Conservation (phyloP, 495 filamentous ascomycete species). For the Xylaria acuta region DNA sequence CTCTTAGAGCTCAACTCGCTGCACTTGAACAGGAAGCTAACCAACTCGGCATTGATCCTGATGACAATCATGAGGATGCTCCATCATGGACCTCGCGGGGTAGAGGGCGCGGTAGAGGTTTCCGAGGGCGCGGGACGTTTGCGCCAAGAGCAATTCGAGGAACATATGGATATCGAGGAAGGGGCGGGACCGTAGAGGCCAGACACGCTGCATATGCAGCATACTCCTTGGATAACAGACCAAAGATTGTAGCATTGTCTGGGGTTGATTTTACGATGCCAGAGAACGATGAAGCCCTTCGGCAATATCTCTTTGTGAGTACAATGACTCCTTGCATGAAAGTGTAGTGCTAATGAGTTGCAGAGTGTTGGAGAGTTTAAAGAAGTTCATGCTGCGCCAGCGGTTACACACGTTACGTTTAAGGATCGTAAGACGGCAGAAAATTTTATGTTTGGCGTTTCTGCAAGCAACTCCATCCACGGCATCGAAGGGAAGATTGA, state of each 20-base stretch:
- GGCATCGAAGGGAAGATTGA: constrained; percentile 76
- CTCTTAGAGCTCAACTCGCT: constrained; percentile 79
- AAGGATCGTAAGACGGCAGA: constrained; percentile 91
- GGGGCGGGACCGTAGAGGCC: constrained; percentile 56
- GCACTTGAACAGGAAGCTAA: constrained; percentile 85
- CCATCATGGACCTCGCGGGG: constrained; percentile 44
- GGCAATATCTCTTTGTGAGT: constrained; percentile 86
- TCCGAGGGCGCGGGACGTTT: constrained; percentile 52
- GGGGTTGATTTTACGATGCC: constrained; percentile 69
- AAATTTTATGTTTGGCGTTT: constrained; percentile 73
- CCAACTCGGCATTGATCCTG: constrained; percentile 74
- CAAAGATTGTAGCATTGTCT: constrained; percentile 75
- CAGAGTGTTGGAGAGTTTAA: constrained; percentile 86
- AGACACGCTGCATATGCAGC: constrained; percentile 63
- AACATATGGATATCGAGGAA: constrained; percentile 62
- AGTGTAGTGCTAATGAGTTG: constrained; percentile 30
- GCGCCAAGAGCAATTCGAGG: constrained; percentile 55
- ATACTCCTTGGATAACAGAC: constrained; percentile 85
- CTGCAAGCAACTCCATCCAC: constrained; percentile 66
- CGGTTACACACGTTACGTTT: constrained; percentile 73
- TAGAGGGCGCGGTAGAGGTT: constrained; percentile 42
- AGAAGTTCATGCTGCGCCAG: constrained; percentile 70
- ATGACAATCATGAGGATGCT: constrained; percentile 50
- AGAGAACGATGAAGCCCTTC: constrained; percentile 80
- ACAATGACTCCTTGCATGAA: not conserved